Evolutionary conservation across 1,284 basidiomycete genomes (phyloP).

Genomic region (Sporisorium sorghi): DNA sequence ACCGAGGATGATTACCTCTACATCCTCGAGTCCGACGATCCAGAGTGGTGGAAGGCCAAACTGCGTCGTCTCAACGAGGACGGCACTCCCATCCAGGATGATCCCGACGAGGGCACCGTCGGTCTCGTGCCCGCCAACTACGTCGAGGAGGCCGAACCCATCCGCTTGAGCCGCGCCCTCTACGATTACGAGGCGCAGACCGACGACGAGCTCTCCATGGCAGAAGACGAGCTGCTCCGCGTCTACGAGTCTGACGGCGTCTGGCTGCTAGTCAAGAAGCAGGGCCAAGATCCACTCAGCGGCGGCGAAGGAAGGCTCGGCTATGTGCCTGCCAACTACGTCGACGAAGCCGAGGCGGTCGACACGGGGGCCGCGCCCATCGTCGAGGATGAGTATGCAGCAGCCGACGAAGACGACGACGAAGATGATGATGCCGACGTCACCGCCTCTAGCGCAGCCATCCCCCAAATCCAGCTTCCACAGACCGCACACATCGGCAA

Average conservation of each 20-base stretch:
- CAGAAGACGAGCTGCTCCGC: constrained; percentile 63
- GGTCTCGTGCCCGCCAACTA: constrained; percentile 69
- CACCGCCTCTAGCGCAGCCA: constrained; percentile 33
- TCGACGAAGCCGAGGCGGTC: constrained; percentile 63
- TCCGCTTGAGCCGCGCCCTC: constrained; percentile 61
- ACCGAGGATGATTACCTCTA: constrained; percentile 67
- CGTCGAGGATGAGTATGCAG: constrained; percentile 34
- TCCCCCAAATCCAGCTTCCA: constrained; percentile 51
- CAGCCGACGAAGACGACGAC: constrained; percentile 41
- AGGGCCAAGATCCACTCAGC: constrained; percentile 55
- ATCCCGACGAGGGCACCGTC: constrained; percentile 41
- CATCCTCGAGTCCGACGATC: constrained; percentile 65
- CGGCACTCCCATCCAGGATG: constrained; percentile 41
- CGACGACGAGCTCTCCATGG: constrained; percentile 64
- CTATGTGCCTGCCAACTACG: constrained; percentile 67
- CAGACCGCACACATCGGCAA: constrained; percentile 48
- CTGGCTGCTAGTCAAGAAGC: constrained; percentile 67
- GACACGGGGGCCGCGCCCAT: constrained; percentile 54
- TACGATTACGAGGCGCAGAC: constrained; percentile 67
- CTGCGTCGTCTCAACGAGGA: constrained; percentile 47
- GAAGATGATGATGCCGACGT: constrained; percentile 46
- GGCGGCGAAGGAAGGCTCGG: constrained; percentile 59
- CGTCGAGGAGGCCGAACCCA: constrained; percentile 64
- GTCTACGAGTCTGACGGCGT: constrained; percentile 64
- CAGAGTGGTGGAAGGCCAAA: constrained; percentile 68